Evolutionary conservation across 345 rosid genomes (phyloP).

Genomic region (Gossypium arboreum): DNA sequence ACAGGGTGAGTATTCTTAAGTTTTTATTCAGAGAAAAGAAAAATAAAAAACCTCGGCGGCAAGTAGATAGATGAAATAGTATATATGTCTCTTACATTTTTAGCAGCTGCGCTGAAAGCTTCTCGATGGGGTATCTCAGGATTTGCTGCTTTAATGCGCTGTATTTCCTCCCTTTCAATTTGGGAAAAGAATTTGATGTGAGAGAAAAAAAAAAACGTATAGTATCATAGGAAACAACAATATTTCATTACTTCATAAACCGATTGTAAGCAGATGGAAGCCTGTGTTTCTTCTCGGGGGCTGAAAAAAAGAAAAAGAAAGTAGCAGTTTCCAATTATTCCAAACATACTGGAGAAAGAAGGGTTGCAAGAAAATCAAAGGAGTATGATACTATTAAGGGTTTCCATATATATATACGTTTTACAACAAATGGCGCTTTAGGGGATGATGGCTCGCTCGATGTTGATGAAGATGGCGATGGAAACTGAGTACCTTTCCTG

Average conservation of each 20-base stretch:
- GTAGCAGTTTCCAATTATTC: neutral
- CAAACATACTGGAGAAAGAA: neutral
- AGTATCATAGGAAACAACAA: neutral
- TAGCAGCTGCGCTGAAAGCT: conserved; percentile 95
- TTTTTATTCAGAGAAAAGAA: no score
- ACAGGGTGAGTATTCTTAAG: neutral
- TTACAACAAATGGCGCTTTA: conserved; percentile 78
- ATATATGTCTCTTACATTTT: conserved; percentile 52
- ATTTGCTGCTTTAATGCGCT: conserved; percentile 91
- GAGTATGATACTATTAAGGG: neutral
- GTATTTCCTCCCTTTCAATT: conserved; percentile 81
- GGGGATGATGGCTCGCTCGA: conserved; percentile 76
- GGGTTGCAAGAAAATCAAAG: neutral
- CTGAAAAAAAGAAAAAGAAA: conserved; percentile 30
- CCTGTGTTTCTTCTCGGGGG: conserved; percentile 98
- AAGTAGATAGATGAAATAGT: neutral
- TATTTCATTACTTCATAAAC: conserved; percentile 74
- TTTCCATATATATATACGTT: conserved; percentile 41
- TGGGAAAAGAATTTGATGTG: neutral
- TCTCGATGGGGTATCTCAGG: conserved; percentile 97
- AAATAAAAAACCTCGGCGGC: neutral
- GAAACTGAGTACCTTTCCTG: conserved; percentile 52
- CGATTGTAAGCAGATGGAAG: conserved; percentile 99
- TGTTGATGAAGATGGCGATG: conserved; percentile 70
- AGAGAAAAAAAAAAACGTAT: neutral